These are phyloP conservation scores for Ophiostoma himal-ulmi DNA, from an alignment of 2,329 filamentous ascomycete genomes.

Conservation along the genomic window DNA sequence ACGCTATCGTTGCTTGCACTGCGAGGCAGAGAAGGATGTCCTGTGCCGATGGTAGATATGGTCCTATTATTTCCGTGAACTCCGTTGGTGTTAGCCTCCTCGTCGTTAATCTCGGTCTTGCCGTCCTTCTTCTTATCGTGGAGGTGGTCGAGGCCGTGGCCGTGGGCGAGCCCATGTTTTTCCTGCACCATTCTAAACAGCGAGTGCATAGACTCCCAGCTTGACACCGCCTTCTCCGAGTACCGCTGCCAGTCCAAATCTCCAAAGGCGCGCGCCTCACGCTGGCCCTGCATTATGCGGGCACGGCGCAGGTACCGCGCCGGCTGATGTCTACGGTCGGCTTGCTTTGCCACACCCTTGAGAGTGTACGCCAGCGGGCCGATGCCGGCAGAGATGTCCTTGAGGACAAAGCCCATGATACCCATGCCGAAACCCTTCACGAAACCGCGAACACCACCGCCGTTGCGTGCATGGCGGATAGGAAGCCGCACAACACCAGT, in stretches of 20 bases:
- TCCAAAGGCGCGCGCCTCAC: slow-evolving; percentile 37
- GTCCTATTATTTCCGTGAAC: neutral
- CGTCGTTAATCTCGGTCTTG: neutral
- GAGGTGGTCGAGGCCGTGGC: slow-evolving; percentile 20
- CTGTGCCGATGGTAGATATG: neutral
- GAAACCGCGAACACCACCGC: slow-evolving; percentile 41
- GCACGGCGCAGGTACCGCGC: slow-evolving; percentile 50
- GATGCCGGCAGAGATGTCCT: slow-evolving; percentile 56
- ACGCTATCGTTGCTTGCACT: slow-evolving; percentile 17
- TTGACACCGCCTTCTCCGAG: slow-evolving; percentile 34
- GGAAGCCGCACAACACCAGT: slow-evolving; percentile 59
- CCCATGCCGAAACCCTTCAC: slow-evolving; percentile 57
- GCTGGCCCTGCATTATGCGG: slow-evolving; percentile 53
- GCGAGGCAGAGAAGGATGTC: slow-evolving; percentile 1
- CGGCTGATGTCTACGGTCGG: slow-evolving; percentile 48
- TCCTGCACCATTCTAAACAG: slow-evolving; percentile 38
- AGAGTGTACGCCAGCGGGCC: slow-evolving; percentile 57
- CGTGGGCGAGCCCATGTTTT: slow-evolving; percentile 31
- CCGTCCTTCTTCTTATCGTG: slow-evolving; percentile 22
- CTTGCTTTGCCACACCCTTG: slow-evolving; percentile 59
- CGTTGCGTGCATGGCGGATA: slow-evolving; percentile 49
- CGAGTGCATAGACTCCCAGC: slow-evolving; percentile 40
- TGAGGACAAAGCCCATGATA: slow-evolving; percentile 57
- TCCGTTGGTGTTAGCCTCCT: neutral
- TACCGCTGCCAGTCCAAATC: slow-evolving; percentile 31